Percentiles rank a stretch among this genome's conserved stretches.
phyloP scores from a whole-genome alignment of 441 rosid genomes.

The Viola pubescens region DNA sequence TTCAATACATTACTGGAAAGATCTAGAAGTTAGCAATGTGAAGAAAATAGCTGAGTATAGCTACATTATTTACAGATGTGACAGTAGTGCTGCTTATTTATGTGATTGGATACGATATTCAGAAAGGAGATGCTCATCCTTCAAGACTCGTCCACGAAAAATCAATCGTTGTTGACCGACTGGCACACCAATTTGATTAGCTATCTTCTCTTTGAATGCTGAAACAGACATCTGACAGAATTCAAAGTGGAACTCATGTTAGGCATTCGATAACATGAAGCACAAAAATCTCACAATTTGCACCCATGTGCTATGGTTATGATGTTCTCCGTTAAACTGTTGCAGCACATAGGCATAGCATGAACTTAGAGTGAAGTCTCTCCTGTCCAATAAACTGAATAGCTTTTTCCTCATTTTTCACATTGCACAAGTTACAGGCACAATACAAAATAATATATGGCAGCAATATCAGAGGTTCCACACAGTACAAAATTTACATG shows the following conservation, averaged over 20 bases:
- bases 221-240: slow-evolving; percentile 62
- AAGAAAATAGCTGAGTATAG: background rate
- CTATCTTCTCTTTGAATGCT: slow-evolving; percentile 82
- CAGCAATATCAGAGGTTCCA: background rate
- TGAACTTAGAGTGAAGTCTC: background rate
- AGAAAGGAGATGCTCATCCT: slow-evolving; percentile 85
- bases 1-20: background rate
- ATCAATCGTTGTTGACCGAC: slow-evolving; percentile 89
- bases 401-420: background rate
- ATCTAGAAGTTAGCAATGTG: background rate
- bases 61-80: background rate
- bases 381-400: background rate
- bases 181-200: slow-evolving; percentile 58
- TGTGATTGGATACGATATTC: slow-evolving; percentile 76
- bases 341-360: background rate
- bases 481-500: background rate
- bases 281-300: background rate
- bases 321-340: background rate
- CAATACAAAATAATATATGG: background rate
- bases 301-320: background rate
- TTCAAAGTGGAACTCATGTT: background rate
- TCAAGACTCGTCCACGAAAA: slow-evolving; percentile 86
- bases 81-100: background rate
- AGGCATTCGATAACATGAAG: background rate
- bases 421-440: background rate